These are phyloP conservation scores for Phlyctochytrium bullatum DNA, from an alignment of 192 early-diverging fungal genomes.

Conservation along the genomic window DNA sequence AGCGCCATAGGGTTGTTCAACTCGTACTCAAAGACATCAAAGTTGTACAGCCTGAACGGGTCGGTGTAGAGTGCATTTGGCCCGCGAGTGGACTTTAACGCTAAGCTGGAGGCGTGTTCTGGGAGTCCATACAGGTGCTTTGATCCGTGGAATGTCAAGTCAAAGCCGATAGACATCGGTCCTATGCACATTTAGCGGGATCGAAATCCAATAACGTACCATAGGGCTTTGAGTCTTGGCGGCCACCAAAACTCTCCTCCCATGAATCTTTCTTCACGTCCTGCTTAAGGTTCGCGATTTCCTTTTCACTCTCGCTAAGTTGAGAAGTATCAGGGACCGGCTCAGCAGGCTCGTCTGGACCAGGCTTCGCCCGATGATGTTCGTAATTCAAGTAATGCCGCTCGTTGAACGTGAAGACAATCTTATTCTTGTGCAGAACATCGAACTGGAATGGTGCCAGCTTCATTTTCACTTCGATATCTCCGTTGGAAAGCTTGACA, in stretches of 20 bases:
- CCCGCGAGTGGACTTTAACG: constrained; percentile 85
- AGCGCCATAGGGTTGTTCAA: constrained; percentile 94
- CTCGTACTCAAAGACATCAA: constrained; percentile 98
- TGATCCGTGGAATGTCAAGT: constrained; percentile 84
- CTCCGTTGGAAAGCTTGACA: constrained; percentile 54
- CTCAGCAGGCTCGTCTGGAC: not conserved
- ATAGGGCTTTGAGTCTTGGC: constrained; percentile 89
- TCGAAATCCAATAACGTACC: constrained; percentile 45
- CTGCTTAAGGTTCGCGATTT: constrained; percentile 45
- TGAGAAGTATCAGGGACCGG: not conserved
- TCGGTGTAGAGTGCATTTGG: constrained; percentile 65
- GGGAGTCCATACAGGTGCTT: constrained; percentile 94
- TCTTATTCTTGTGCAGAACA: constrained; percentile 58
- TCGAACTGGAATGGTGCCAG: constrained; percentile 57
- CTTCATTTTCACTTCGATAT: constrained; percentile 39
- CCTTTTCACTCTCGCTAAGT: constrained; percentile 30
- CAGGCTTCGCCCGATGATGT: constrained; percentile 58
- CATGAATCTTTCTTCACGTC: constrained; percentile 59
- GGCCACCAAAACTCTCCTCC: constrained; percentile 87
- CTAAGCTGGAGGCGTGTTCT: constrained; percentile 85
- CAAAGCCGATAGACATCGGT: constrained; percentile 90
- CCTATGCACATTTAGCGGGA: constrained; percentile 47
- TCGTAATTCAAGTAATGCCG: constrained; percentile 84
- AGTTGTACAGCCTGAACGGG: constrained; percentile 95
- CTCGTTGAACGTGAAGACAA: constrained; percentile 71